Percentiles rank a stretch among this genome's conserved stretches.
Evolutionary conservation across 345 rosid species (phyloP).

Genomic region (Melaleuca quinquenervia): DNA sequence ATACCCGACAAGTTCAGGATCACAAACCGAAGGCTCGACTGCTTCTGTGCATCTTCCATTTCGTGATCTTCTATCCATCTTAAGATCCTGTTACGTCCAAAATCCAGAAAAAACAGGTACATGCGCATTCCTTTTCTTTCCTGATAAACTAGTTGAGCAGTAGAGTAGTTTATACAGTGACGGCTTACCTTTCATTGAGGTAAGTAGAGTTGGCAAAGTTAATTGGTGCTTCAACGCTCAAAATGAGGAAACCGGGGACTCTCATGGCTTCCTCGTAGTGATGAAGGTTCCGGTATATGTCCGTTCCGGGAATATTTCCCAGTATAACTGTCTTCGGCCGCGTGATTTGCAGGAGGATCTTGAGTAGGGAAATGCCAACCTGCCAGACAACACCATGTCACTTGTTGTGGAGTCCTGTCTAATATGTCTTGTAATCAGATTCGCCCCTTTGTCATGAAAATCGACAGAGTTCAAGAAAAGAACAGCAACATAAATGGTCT

Average conservation of each 20-base stretch:
- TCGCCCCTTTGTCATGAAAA: neutral
- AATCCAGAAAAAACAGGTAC: neutral
- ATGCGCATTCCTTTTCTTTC: neutral
- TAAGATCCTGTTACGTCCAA: constrained; percentile 24
- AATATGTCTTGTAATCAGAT: neutral
- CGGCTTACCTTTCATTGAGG: constrained; percentile 65
- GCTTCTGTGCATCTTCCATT: constrained; percentile 34
- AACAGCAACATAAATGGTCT: neutral
- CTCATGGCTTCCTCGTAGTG: constrained; percentile 70
- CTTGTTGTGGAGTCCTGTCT: neutral
- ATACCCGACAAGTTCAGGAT: constrained; percentile 72
- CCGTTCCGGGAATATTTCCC: constrained; percentile 78
- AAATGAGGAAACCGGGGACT: constrained; percentile 67
- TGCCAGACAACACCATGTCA: constrained; percentile 2
- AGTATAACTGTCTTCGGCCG: constrained; percentile 73
- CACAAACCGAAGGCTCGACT: constrained; percentile 40
- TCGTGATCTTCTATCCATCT: constrained; percentile 89
- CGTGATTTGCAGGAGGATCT: constrained; percentile 70
- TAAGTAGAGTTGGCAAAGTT: constrained; percentile 81
- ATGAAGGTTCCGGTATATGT: constrained; percentile 49
- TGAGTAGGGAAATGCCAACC: constrained; percentile 82
- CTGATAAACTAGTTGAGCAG: neutral
- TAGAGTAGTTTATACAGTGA: neutral
- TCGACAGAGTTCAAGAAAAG: neutral
- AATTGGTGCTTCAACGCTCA: constrained; percentile 75